phyloP scores from a whole-genome alignment of 805 yeast species.

The Candida quercuum region DNA sequence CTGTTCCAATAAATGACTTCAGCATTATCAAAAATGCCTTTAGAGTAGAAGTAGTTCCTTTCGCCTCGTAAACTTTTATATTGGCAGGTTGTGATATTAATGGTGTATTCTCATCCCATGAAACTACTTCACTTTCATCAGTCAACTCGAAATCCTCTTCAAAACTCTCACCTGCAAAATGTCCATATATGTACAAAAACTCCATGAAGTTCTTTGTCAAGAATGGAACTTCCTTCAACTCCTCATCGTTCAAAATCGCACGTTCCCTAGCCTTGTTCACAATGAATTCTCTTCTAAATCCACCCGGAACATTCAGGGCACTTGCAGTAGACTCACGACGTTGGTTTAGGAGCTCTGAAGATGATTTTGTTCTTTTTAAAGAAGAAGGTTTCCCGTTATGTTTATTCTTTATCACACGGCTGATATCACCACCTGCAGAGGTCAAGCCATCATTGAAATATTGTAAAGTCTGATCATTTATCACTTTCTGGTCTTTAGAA shows the following conservation, averaged over 20 bases:
- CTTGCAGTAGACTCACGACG: conserved; percentile 64
- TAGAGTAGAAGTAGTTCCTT: conserved; percentile 65
- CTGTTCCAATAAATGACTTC: conserved; percentile 76
- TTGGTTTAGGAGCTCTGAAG: conserved; percentile 18
- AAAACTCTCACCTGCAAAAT: conserved; percentile 79
- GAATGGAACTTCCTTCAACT: conserved; percentile 36
- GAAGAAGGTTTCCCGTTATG: conserved; percentile 5
- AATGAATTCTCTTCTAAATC: conserved; percentile 70
- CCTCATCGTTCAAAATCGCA: conserved; percentile 20
- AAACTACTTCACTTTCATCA: conserved; percentile 31
- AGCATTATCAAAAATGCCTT: conserved; percentile 69
- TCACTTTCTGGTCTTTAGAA: conserved; percentile 6
- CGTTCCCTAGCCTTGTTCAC: conserved; percentile 29
- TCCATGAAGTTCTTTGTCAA: conserved; percentile 71
- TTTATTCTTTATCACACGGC: conserved; percentile 9
- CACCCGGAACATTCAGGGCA: conserved; percentile 73
- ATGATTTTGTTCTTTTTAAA: conserved; percentile 16
- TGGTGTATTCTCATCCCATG: conserved; percentile 24
- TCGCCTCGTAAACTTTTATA: conserved; percentile 24
- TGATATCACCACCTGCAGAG: conserved; percentile 23
- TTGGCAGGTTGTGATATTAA: conserved; percentile 15
- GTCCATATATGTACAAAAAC: conserved; percentile 74
- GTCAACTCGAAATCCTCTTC: conserved; percentile 56
- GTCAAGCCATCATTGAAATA: conserved; percentile 15
- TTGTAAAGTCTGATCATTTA: conserved; percentile 10